phyloP scores from a whole-genome alignment of 2,329 filamentous ascomycete species.

The Didymella sp. region DNA sequence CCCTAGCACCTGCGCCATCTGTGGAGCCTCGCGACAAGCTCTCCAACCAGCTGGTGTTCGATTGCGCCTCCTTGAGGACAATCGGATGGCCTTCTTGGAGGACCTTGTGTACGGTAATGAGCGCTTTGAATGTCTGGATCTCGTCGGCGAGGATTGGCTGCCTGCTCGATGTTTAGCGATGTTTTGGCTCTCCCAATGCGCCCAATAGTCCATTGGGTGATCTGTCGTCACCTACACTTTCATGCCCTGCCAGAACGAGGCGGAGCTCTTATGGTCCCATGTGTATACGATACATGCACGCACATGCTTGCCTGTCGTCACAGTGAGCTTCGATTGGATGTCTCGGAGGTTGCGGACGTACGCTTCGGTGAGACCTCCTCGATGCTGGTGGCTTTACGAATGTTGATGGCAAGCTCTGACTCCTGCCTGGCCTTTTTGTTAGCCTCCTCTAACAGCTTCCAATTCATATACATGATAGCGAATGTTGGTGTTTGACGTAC shows the following conservation, averaged over 20 bases:
- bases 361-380: constrained; percentile 73
- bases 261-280: constrained; percentile 97
- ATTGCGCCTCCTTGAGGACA: constrained; percentile 85
- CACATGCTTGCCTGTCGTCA: constrained; percentile 79
- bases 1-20: constrained; percentile 79
- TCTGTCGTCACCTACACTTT: constrained; percentile 75
- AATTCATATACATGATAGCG: neutral
- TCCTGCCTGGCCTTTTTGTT: constrained; percentile 58
- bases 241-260: constrained; percentile 96
- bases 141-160: constrained; percentile 98
- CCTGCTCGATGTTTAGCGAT: constrained; percentile 55
- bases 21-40: constrained; percentile 83
- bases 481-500: constrained; percentile 49
- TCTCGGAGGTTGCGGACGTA: constrained; percentile 44
- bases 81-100: constrained; percentile 94
- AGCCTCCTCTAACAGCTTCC: constrained; percentile 1
- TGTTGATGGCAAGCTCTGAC: constrained; percentile 69
- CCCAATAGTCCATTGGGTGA: neutral
- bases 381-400: constrained; percentile 71
- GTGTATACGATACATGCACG: constrained; percentile 98
- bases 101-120: constrained; percentile 97
- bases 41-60: constrained; percentile 89
- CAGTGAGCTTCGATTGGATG: constrained; percentile 39
- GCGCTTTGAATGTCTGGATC: constrained; percentile 97
- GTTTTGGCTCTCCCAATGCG: neutral